Evolutionary conservation across 2,329 filamentous ascomycete genomes (phyloP).

Genomic region (Didymella exigua): DNA sequence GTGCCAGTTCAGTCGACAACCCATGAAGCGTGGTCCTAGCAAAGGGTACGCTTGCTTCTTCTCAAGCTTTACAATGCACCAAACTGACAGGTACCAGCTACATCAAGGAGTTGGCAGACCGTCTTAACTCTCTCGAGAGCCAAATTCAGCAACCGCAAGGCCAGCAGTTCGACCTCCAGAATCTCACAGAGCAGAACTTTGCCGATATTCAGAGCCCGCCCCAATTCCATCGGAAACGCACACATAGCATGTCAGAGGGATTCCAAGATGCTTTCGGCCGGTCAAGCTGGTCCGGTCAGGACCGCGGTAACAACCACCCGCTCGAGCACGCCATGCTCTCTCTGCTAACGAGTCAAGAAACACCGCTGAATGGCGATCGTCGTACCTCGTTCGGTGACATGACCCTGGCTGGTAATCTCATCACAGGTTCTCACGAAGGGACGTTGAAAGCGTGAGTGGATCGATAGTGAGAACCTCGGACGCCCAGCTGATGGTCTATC

Average conservation of each 20-base stretch:
- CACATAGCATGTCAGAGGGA: constrained; percentile 47
- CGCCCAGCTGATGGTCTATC: constrained; percentile 19
- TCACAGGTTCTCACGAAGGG: constrained; percentile 44
- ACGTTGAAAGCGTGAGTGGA: constrained; percentile 42
- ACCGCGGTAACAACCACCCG: constrained; percentile 40
- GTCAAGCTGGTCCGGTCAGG: constrained; percentile 42
- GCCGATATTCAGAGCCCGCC: constrained; percentile 38
- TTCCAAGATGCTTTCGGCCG: constrained; percentile 41
- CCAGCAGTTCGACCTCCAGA: constrained; percentile 39
- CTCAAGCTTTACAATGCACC: not conserved
- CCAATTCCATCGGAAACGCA: constrained; percentile 45
- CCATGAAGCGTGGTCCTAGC: constrained; percentile 51
- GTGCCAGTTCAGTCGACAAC: constrained; percentile 50
- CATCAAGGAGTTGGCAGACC: constrained; percentile 50
- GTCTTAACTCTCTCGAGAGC: constrained; percentile 47
- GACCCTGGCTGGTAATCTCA: constrained; percentile 41
- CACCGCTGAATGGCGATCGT: constrained; percentile 40
- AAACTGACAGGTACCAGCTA: constrained; percentile 38
- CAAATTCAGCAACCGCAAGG: constrained; percentile 44
- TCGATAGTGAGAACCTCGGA: too few relatives aligned
- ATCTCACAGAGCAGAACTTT: constrained; percentile 38
- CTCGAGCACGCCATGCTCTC: constrained; percentile 25
- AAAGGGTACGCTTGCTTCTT: constrained; percentile 41
- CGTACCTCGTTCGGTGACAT: constrained; percentile 46
- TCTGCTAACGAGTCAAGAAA: constrained; percentile 38